A percentile compares a stretch with the other conserved stretches of the same genome.
phyloP scores from a whole-genome alignment of 139 green algal species.

The Chlorella sp. region DNA sequence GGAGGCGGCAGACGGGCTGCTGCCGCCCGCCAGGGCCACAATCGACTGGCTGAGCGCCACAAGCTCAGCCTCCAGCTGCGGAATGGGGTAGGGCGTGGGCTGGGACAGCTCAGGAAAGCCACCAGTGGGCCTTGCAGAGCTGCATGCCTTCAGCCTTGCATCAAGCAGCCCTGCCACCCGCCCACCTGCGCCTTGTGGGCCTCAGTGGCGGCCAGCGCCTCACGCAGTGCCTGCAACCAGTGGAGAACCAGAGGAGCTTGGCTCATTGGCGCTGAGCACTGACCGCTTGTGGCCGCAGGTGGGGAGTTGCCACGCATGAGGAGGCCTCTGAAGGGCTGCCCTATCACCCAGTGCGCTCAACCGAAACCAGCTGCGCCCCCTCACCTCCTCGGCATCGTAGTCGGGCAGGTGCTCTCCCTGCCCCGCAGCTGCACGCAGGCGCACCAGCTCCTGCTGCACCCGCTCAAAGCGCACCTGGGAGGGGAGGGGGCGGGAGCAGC shows the following conservation, averaged over 20 bases:
- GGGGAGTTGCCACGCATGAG: too few relatives aligned
- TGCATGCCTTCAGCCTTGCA: too few relatives aligned
- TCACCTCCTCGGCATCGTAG: conserved; percentile 42
- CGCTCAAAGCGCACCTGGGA: conserved; percentile 30
- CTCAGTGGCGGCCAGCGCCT: conserved; percentile 31
- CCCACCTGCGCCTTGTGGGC: conserved; percentile 33
- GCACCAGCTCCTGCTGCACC: conserved; percentile 2
- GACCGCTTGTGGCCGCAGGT: too few relatives aligned
- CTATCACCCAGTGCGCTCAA: too few relatives aligned
- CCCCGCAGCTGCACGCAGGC: not conserved
- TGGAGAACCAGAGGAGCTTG: too few relatives aligned
- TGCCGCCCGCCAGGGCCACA: conserved; percentile 14
- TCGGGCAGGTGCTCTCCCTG: conserved; percentile 36
- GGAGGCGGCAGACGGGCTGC: not conserved
- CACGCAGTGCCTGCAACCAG: conserved; percentile 4
- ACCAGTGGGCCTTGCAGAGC: too few relatives aligned
- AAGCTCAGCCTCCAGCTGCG: not conserved
- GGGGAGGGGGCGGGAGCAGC: not conserved
- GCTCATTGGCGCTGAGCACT: too few relatives aligned
- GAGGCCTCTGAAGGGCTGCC: too few relatives aligned
- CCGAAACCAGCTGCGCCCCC: too few relatives aligned
- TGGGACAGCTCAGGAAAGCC: too few relatives aligned
- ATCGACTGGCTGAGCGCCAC: conserved; percentile 25
- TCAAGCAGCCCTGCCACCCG: not conserved
- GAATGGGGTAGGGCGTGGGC: too few relatives aligned